Evolutionary conservation across 371 early-diverging fungal species (phyloP), one percentile per base, ranked within the genome.

Genomic region (Chytridium lagenaria): DNA sequence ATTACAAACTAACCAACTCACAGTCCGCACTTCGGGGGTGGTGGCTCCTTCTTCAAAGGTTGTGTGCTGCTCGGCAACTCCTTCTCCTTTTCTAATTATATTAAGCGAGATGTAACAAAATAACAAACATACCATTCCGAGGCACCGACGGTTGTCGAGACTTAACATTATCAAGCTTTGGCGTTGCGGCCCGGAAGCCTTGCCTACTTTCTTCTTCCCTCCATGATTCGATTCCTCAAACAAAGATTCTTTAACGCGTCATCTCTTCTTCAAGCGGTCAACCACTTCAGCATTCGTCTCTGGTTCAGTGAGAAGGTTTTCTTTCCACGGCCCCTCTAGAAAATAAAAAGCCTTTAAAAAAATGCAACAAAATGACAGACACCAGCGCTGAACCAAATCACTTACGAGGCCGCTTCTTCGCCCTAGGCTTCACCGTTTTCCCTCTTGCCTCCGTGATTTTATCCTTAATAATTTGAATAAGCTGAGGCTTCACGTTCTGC

Each of bases 401-500:
- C 37, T 44, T 34, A 16, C 38, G 23, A 57, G 33, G 57, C 40
- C 52, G 50, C 50, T 33, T 50, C 31, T 71, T 65, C 36, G 22
- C 49, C 55, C 49, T 57, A 23, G 22, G 59, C 34, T 19, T 55
- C 15, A 51, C 51, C 33, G 59, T 44, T 0, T 49, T 72, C 2
- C 30, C 65, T 30, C 64, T 19, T 67, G 79, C 77, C 38, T 61
- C 64, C 22, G 68, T 72, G 28, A 78, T 57, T 22, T 49, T 61
- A 2, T 69, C 65, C 38, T 69, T 50, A 23, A 82, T 38, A 22
- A 57, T 75, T 39, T 77, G 68, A 68, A 80, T 10, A 30, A 70
- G 76, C 55, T 78, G 78, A 0, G 73, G 76, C 39, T 59, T 50
- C 22, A 85, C 70, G 69, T 80, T 80, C 68, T 76, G 73, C 66